These are phyloP conservation scores for Alternaria atra DNA, from an alignment of 2,329 filamentous ascomycete genomes.

Conservation along the genomic window DNA sequence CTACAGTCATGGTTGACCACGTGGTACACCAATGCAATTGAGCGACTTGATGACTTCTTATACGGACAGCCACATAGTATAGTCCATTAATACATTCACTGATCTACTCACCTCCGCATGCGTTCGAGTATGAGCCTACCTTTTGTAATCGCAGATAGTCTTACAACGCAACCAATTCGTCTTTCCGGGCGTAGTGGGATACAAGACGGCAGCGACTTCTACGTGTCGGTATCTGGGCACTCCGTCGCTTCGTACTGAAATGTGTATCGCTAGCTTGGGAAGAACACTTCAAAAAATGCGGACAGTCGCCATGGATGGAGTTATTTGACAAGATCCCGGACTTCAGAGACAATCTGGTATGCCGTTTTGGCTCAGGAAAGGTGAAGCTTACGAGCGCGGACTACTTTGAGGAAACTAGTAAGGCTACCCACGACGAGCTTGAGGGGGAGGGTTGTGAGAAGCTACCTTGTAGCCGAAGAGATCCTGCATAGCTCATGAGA, in stretches of 20 bases:
- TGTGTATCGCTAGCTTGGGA: not conserved
- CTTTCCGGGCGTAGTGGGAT: not conserved
- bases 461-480: not conserved
- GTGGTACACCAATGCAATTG: not conserved
- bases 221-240: not conserved
- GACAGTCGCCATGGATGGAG: not conserved
- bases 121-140: no score
- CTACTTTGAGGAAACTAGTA: not conserved
- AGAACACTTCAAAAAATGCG: accelerated
- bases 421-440: not conserved
- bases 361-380: not conserved
- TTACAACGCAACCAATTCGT: no score
- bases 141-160: not conserved
- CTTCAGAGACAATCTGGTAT: not conserved
- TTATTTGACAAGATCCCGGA: not conserved
- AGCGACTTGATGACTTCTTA: not conserved
- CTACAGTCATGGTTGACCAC: not conserved
- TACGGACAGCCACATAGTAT: constrained; percentile 2
- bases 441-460: not conserved
- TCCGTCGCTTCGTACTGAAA: not conserved
- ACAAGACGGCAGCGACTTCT: no score
- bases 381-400: not conserved
- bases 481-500: not conserved
- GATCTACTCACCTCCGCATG: not conserved
- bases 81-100: constrained; percentile 9